These are phyloP conservation scores for Ceratocystis colombiana DNA, from an alignment of 2,329 filamentous ascomycete species.

Conservation along the genomic window DNA sequence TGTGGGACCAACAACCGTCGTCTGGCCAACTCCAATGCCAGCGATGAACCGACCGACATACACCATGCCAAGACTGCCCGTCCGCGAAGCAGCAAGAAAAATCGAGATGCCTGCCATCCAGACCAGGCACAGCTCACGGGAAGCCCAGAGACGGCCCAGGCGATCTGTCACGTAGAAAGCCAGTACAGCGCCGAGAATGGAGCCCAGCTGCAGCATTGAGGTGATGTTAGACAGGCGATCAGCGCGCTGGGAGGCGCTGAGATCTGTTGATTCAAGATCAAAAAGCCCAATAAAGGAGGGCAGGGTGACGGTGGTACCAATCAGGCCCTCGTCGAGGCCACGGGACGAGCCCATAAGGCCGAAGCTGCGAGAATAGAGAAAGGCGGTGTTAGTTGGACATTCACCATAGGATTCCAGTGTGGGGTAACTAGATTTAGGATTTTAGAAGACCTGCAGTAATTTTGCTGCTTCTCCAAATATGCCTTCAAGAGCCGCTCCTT, in stretches of 20 bases:
- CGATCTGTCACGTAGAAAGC: conserved; percentile 50
- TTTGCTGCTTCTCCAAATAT: neutral
- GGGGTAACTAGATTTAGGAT: neutral
- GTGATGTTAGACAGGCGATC: conserved; percentile 68
- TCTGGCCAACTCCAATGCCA: conserved; percentile 56
- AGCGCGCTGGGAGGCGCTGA: conserved; percentile 45
- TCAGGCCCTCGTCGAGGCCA: conserved; percentile 72
- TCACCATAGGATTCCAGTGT: neutral
- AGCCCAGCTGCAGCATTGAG: conserved; percentile 72
- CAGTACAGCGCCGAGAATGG: conserved; percentile 58
- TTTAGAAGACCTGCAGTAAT: neutral
- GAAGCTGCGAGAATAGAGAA: conserved; percentile 37
- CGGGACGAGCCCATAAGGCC: conserved; percentile 66
- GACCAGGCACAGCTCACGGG: conserved; percentile 45
- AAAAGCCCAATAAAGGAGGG: conserved; percentile 33
- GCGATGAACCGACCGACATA: conserved; percentile 59
- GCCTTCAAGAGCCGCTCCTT: neutral
- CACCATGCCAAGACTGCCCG: conserved; percentile 46
- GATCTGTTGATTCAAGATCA: conserved; percentile 48
- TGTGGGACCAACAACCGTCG: conserved; percentile 57
- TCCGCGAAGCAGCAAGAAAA: conserved; percentile 44
- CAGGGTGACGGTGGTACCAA: conserved; percentile 46
- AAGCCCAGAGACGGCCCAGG: conserved; percentile 54
- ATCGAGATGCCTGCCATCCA: conserved; percentile 51
- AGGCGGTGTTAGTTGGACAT: neutral